Conservation (phyloP, 169 alveolate species). For the Cryptosporidium felis region DNA sequence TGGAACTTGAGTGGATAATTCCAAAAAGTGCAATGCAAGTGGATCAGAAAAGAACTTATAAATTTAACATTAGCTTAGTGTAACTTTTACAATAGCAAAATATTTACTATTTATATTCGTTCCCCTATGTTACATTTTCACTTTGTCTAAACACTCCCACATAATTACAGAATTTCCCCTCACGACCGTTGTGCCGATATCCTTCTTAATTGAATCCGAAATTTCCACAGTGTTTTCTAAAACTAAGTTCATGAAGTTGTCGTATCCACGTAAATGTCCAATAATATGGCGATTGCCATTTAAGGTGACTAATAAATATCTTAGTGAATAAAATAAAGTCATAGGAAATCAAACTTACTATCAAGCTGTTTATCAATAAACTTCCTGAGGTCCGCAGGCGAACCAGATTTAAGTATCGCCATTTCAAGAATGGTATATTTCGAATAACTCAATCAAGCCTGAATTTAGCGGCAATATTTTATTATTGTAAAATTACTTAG, state of each 20-base stretch:
- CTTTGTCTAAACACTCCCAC: slow-evolving; percentile 99
- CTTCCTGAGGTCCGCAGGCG: slow-evolving; percentile 87
- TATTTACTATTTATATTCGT: background rate
- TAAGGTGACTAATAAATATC: slow-evolving; percentile 79
- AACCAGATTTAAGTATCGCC: slow-evolving; percentile 81
- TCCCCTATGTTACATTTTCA: slow-evolving; percentile 70
- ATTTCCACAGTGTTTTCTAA: slow-evolving; percentile 95
- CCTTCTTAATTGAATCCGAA: slow-evolving; percentile 83
- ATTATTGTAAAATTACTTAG: too few relatives aligned
- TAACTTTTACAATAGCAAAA: background rate
- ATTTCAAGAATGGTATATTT: too few relatives aligned
- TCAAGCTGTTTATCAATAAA: slow-evolving; percentile 90
- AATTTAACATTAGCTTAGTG: too few relatives aligned
- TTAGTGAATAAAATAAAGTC: background rate
- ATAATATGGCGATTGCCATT: slow-evolving; percentile 92
- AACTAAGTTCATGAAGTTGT: slow-evolving; percentile 97
- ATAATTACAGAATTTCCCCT: slow-evolving; percentile 96
- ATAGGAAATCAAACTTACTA: slow-evolving; percentile 76
- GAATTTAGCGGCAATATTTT: too few relatives aligned
- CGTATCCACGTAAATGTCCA: slow-evolving; percentile 97
- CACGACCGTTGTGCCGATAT: slow-evolving; percentile 95
- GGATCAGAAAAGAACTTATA: too few relatives aligned
- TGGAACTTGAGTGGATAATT: slow-evolving; percentile 68
- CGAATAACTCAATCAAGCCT: too few relatives aligned
- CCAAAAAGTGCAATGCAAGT: too few relatives aligned